These are phyloP conservation scores for Cicer judaicum DNA, from an alignment of 306 rosid genomes.

Conservation along the genomic window DNA sequence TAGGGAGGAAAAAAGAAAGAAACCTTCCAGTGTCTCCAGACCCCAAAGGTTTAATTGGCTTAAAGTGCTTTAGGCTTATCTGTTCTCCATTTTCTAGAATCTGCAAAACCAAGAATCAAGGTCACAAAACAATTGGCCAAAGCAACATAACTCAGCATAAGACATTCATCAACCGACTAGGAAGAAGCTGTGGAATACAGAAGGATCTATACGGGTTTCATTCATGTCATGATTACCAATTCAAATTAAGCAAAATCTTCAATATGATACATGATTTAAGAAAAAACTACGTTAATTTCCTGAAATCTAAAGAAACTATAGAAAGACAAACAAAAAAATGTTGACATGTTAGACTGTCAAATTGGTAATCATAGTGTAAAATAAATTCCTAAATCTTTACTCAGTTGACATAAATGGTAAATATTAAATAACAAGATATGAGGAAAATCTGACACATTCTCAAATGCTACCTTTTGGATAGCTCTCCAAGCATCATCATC, in stretches of 20 bases:
- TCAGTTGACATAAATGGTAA: neutral
- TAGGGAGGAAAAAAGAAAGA: slow-evolving; percentile 13
- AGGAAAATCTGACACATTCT: neutral
- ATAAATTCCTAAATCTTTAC: slow-evolving; percentile 23
- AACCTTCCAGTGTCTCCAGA: slow-evolving; percentile 98
- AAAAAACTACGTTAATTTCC: slow-evolving; percentile 24
- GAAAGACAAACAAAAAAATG: too few species aligned
- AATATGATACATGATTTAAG: slow-evolving; percentile 7
- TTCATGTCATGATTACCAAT: slow-evolving; percentile 19
- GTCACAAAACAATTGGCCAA: slow-evolving; percentile 35
- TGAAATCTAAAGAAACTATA: neutral
- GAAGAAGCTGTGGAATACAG: slow-evolving; percentile 15
- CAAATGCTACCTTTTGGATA: slow-evolving; percentile 68
- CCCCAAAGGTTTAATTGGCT: slow-evolving; percentile 89
- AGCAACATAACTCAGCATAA: slow-evolving; percentile 20
- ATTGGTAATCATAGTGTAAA: slow-evolving; percentile 12
- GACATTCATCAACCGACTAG: neutral
- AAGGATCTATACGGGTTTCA: slow-evolving; percentile 5
- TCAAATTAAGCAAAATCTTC: slow-evolving; percentile 12
- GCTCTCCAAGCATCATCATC: slow-evolving; percentile 74
- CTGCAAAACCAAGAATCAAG: slow-evolving; percentile 58
- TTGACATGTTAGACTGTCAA: neutral
- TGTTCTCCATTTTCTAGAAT: slow-evolving; percentile 73
- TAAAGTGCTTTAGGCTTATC: slow-evolving; percentile 82
- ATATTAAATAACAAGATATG: neutral